These are phyloP conservation scores for Cymbopogon citratus DNA, from an alignment of 176 grass and related monocot species.

Conservation along the genomic window DNA sequence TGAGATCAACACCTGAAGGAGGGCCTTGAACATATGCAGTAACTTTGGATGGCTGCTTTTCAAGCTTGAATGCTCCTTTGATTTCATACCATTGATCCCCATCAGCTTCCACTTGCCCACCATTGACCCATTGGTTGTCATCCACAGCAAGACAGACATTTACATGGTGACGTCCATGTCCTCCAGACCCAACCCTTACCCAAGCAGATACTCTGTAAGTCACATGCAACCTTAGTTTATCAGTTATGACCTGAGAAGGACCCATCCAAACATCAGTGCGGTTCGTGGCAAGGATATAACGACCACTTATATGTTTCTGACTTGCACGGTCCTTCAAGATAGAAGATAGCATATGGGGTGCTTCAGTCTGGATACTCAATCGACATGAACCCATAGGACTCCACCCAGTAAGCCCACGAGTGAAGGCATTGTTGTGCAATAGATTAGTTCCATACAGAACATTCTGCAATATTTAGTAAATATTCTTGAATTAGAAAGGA, in stretches of 20 bases:
- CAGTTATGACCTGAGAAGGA: constrained; percentile 86
- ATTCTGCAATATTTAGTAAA: constrained; percentile 57
- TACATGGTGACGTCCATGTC: constrained; percentile 56
- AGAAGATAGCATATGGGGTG: constrained; percentile 45
- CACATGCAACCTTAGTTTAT: constrained; percentile 68
- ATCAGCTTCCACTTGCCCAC: constrained; percentile 54
- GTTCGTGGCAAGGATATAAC: constrained; percentile 44
- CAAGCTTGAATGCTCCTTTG: constrained; percentile 72
- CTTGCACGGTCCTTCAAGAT: constrained; percentile 24
- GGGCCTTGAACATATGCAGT: constrained; percentile 65
- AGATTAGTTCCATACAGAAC: constrained; percentile 52
- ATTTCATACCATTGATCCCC: constrained; percentile 69
- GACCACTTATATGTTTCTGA: constrained; percentile 40
- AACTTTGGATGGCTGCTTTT: constrained; percentile 60
- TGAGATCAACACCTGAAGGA: constrained; percentile 57
- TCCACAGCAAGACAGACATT: constrained; percentile 85
- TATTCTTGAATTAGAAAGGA: constrained; percentile 7
- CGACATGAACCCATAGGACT: constrained; percentile 81
- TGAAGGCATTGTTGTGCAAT: constrained; percentile 59
- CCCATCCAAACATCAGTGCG: constrained; percentile 93
- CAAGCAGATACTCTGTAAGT: constrained; percentile 84
- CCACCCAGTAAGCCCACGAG: constrained; percentile 64
- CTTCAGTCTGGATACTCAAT: constrained; percentile 56
- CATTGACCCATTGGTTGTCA: constrained; percentile 60
- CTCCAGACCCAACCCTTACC: constrained; percentile 65